phyloP scores from a whole-genome alignment of 352 stramenopile species.

The Plasmopara muralis region DNA sequence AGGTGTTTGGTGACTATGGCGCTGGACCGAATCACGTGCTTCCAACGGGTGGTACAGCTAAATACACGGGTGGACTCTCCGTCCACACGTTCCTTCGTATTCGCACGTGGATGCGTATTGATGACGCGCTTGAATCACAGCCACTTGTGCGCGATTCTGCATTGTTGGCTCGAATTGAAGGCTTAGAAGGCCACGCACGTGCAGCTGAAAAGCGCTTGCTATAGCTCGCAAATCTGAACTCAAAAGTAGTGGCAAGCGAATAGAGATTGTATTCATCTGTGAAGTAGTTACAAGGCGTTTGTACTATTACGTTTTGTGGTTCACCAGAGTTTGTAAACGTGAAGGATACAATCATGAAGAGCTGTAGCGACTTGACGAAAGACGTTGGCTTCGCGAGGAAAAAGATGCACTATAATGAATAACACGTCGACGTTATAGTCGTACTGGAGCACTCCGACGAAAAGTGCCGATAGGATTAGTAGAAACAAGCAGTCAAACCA shows the following conservation, averaged over 20 bases:
- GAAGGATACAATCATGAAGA: constrained; percentile 7
- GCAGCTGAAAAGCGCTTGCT: constrained; percentile 75
- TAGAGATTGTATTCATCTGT: constrained; percentile 17
- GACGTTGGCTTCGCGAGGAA: constrained; percentile 46
- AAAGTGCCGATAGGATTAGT: constrained; percentile 22
- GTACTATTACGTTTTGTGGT: too few relatives aligned
- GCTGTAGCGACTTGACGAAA: constrained; percentile 24
- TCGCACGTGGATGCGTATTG: constrained; percentile 97
- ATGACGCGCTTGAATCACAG: constrained; percentile 79
- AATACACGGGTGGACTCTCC: constrained; percentile 96
- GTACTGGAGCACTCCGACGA: constrained; percentile 33
- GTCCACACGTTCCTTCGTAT: constrained; percentile 99
- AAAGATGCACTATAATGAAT: constrained; percentile 26
- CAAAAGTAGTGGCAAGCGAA: constrained; percentile 7
- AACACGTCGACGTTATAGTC: constrained; percentile 59
- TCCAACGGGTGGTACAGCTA: constrained; percentile 93
- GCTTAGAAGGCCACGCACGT: constrained; percentile 74
- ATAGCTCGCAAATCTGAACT: constrained; percentile 11
- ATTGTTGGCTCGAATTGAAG: constrained; percentile 89
- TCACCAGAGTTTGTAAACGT: constrained; percentile 1
- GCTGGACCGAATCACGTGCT: constrained; percentile 98
- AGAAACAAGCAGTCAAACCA: constrained; percentile 48
- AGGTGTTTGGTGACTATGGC: constrained; percentile 97
- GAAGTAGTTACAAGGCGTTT: too few relatives aligned
- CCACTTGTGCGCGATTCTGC: constrained; percentile 91